Conservation (phyloP, 805 yeast species). For the Ogataea pini region DNA sequence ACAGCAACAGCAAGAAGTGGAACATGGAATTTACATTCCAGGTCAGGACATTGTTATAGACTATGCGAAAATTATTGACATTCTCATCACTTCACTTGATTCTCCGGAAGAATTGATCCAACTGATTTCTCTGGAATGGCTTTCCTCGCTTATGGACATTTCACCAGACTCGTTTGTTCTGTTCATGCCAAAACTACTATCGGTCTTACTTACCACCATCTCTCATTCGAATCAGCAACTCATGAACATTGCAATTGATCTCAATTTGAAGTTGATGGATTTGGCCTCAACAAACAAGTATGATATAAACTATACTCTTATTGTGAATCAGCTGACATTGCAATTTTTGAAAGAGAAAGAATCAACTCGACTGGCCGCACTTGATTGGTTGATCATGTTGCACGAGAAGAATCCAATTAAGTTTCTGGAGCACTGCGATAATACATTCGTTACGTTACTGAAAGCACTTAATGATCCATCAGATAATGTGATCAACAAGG, state of each 20-base stretch:
- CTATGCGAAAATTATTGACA: constrained; percentile 76
- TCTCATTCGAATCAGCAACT: constrained; percentile 53
- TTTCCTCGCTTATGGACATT: constrained; percentile 67
- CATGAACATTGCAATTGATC: constrained; percentile 52
- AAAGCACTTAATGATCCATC: constrained; percentile 70
- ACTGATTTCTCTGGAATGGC: constrained; percentile 78
- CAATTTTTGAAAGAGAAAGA: constrained; percentile 78
- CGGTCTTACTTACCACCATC: constrained; percentile 64
- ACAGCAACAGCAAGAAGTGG: constrained; percentile 23
- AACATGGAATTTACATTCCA: constrained; percentile 61
- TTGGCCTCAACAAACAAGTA: constrained; percentile 41
- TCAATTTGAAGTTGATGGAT: constrained; percentile 58
- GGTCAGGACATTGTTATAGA: constrained; percentile 85
- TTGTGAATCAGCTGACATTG: constrained; percentile 68
- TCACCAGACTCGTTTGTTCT: constrained; percentile 76
- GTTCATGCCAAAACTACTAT: constrained; percentile 71
- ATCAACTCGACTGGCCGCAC: constrained; percentile 75
- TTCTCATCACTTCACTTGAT: constrained; percentile 77
- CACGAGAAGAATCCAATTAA: constrained; percentile 67
- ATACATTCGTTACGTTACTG: constrained; percentile 73
- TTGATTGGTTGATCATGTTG: constrained; percentile 87
- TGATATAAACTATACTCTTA: constrained; percentile 51
- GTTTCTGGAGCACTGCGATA: constrained; percentile 55
- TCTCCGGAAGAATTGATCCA: constrained; percentile 76
- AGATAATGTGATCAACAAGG: constrained; percentile 75